Conservation (phyloP, 225 moss, liverwort and hornwort genomes). For the Marchantia paleacea region DNA sequence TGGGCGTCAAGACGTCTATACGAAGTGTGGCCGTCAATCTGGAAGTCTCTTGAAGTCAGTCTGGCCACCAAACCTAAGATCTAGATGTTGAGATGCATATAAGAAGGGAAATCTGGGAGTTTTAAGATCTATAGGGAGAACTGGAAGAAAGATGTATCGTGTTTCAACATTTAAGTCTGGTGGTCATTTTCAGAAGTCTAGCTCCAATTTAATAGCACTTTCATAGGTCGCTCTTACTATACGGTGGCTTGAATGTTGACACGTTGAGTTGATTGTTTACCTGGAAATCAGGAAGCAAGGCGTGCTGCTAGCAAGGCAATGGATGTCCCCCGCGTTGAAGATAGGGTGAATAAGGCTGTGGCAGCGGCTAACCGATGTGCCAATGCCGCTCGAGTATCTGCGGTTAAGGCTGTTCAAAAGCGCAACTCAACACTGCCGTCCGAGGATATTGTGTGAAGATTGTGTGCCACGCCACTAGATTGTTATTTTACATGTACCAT, state of each 20-base stretch:
- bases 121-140: too few relatives aligned
- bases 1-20: too few relatives aligned
- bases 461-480: slow-evolving; percentile 4
- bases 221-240: too few relatives aligned
- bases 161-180: too few relatives aligned
- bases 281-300: slow-evolving; percentile 62
- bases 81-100: too few relatives aligned
- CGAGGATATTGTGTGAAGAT: slow-evolving; percentile 36
- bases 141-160: too few relatives aligned
- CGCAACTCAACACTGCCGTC: slow-evolving; percentile 40
- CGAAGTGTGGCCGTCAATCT: too few relatives aligned
- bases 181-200: too few relatives aligned
- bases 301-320: slow-evolving; percentile 63
- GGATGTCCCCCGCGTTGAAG: slow-evolving; percentile 78
- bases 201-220: too few relatives aligned
- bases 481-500: slow-evolving; percentile 35
- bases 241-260: background rate
- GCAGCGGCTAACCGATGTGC: slow-evolving; percentile 77
- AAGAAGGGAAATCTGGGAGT: too few relatives aligned
- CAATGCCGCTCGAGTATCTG: slow-evolving; percentile 81
- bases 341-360: slow-evolving; percentile 75
- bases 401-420: slow-evolving; percentile 78
- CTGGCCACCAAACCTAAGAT: too few relatives aligned
- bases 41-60: too few relatives aligned
- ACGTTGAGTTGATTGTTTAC: background rate